Percentiles rank a stretch among this genome's conserved stretches.
Conservation (phyloP, 345 rosid genomes). For the Salix purpurea region DNA sequence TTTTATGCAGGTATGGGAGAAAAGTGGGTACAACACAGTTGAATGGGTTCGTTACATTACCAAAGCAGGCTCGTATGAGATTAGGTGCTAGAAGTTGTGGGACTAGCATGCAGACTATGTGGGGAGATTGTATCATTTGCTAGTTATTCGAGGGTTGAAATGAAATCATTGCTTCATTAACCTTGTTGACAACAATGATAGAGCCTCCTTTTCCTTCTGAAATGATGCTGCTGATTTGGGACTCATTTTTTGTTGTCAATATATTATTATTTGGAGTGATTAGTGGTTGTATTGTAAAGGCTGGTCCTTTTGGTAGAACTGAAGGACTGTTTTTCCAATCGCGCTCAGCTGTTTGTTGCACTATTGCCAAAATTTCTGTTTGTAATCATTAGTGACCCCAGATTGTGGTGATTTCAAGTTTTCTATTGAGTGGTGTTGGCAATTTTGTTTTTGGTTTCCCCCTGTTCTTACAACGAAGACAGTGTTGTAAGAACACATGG, state of each 20-base stretch:
- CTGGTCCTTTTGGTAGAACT: constrained; percentile 8
- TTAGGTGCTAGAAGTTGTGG: constrained; percentile 61
- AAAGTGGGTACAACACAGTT: constrained; percentile 96
- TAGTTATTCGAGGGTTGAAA: constrained; percentile 3
- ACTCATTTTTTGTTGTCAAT: constrained; percentile 21
- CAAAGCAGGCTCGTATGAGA: constrained; percentile 95
- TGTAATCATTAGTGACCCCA: neutral
- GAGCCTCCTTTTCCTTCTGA: constrained; percentile 1
- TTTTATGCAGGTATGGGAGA: constrained; percentile 87
- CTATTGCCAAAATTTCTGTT: neutral
- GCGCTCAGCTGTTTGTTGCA: neutral
- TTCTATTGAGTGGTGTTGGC: too few species aligned
- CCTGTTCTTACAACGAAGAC: too few species aligned
- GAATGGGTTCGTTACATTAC: constrained; percentile 98
- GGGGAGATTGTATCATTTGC: constrained; percentile 7
- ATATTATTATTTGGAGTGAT: constrained; percentile 21
- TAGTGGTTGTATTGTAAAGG: constrained; percentile 29
- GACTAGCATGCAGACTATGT: neutral
- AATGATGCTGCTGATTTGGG: constrained; percentile 10
- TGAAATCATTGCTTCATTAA: constrained; percentile 1
- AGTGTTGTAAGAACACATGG: too few species aligned
- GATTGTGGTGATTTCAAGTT: neutral
- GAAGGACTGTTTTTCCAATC: neutral
- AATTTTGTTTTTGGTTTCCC: too few species aligned
- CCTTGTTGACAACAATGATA: constrained; percentile 10